Base-by-base conservation (phyloP, 2,329 filamentous ascomycete genomes). In the Didymella glomerata region DNA sequence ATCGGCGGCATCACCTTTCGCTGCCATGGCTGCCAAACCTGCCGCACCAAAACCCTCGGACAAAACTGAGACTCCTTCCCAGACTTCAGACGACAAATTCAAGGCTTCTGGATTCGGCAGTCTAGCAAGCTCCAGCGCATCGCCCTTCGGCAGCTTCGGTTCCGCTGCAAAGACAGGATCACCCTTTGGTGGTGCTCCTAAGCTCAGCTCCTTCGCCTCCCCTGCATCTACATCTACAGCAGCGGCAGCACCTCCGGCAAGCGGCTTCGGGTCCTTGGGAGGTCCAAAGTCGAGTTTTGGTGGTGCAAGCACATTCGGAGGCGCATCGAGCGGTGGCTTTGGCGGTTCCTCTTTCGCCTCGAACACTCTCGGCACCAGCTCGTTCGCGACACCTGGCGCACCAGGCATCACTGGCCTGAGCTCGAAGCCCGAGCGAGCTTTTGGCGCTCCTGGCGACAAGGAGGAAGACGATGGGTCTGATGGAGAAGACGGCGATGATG, bases 361-460 rank as follows among this genome's bases (percentile, higher is more conserved):
- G 30, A 44, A 66, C 32, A 64, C 71, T 47, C 79, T 80, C 30
- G 70, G 73, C 4, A 77, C 93, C 10, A 84, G 84, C 2, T 90
- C 85, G 66, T 97, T 96, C 77, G 91, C 88, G 41, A 87, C 88
- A 45, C 83, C 87, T 22, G 76, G 77, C 20, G 85, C 84, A 49
- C 67, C 68, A 13, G 79, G 48, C 70, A 79, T 79, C 46, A 76
- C 82, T 59, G 79, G 80, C 2, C 63, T 79, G 69, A 85, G 81
- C 57, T 82, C 83, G 60, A 91, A 90, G 74, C 82, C 86, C 14
- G 83, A 84, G 3, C 91, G 86, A 76, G 85, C 91, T 0, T 95
- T 97, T 73, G 92, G 92, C 30, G 90, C 91, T 13, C 86, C 91
- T 1, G 88, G 88, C 38, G 89, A 64, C 4, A 58, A 58, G 34